A percentile compares a stretch with the other conserved stretches of the same genome.
These are phyloP conservation scores for Suillus clintonianus DNA, from an alignment of 768 basidiomycete species.

Conservation along the genomic window DNA sequence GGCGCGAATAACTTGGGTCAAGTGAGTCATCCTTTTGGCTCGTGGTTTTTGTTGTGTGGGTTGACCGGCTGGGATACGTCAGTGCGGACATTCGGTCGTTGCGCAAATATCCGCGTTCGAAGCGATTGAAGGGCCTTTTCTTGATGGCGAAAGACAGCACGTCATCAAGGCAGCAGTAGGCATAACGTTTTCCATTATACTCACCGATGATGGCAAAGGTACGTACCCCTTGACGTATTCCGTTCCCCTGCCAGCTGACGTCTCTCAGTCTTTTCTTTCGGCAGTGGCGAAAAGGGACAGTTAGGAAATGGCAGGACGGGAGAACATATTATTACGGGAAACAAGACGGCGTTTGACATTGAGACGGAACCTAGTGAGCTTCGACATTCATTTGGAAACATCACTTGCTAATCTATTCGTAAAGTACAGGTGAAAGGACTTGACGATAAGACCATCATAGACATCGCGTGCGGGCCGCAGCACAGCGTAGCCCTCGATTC, in stretches of 20 bases:
- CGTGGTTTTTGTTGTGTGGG: background rate
- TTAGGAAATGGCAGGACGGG: conserved; percentile 91
- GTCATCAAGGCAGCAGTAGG: conserved; percentile 80
- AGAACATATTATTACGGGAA: conserved; percentile 86
- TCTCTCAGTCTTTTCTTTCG: conserved; percentile 76
- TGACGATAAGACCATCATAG: conserved; percentile 72
- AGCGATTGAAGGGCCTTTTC: conserved; percentile 56
- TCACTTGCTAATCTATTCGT: background rate
- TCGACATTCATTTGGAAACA: conserved; percentile 4
- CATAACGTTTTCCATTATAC: conserved; percentile 77
- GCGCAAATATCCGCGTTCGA: conserved; percentile 72
- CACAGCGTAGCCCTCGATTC: conserved; percentile 82
- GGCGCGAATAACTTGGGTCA: conserved; percentile 83
- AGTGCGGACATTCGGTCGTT: conserved; percentile 73
- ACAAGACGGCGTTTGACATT: conserved; percentile 82
- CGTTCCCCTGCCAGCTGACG: conserved; percentile 2
- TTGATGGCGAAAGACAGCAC: conserved; percentile 60
- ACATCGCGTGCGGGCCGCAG: conserved; percentile 86
- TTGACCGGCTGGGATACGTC: conserved; percentile 1
- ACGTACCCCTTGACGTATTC: conserved; percentile 13
- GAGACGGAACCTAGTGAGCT: conserved; percentile 64
- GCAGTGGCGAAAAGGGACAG: conserved; percentile 91
- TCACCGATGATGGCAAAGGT: conserved; percentile 85
- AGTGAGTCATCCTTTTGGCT: conserved; percentile 42
- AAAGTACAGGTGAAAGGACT: conserved; percentile 76